Evolutionary conservation across 495 filamentous ascomycete species (phyloP).

Genomic region (Echria macrotheca): DNA sequence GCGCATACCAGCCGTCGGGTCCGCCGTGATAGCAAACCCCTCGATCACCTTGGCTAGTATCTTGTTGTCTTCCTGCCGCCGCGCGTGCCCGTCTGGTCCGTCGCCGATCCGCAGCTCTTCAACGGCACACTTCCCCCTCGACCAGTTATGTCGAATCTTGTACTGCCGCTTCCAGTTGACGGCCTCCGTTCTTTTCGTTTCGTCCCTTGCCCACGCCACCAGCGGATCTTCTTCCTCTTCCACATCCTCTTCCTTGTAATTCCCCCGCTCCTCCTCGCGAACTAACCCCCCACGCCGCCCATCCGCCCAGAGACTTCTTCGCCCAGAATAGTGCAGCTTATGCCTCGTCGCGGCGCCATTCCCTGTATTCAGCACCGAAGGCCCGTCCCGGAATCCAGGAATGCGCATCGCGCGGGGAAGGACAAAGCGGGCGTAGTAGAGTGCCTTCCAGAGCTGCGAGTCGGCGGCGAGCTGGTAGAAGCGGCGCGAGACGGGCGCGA

Average conservation of each 20-base stretch:
- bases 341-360: conserved; percentile 26
- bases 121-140: conserved; percentile 71
- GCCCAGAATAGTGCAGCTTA: conserved; percentile 61
- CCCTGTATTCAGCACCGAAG: too few relatives aligned
- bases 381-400: conserved; percentile 55
- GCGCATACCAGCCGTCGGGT: conserved; percentile 60
- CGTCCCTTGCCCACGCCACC: not conserved
- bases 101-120: conserved; percentile 63
- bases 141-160: conserved; percentile 89
- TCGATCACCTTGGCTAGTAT: conserved; percentile 67
- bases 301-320: conserved; percentile 77
- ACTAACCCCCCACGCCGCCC: conserved; percentile 41
- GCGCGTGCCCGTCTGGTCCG: conserved; percentile 11
- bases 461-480: conserved; percentile 73
- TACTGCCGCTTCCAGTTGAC: conserved; percentile 82
- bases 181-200: conserved; percentile 19
- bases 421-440: conserved; percentile 88
- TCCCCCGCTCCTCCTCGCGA: conserved; percentile 45
- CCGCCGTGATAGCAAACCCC: conserved; percentile 74
- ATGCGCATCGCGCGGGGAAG: conserved; percentile 74
- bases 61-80: conserved; percentile 14
- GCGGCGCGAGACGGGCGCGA: conserved; percentile 73
- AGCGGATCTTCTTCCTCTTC: conserved; percentile 20
- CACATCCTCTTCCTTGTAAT: conserved; percentile 24
- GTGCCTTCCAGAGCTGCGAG: conserved; percentile 83